A percentile compares a stretch with the other conserved stretches of the same genome.
Evolutionary conservation across 163 green algal genomes (phyloP).

Genomic region (Coccomyxa subellipsoidea): DNA sequence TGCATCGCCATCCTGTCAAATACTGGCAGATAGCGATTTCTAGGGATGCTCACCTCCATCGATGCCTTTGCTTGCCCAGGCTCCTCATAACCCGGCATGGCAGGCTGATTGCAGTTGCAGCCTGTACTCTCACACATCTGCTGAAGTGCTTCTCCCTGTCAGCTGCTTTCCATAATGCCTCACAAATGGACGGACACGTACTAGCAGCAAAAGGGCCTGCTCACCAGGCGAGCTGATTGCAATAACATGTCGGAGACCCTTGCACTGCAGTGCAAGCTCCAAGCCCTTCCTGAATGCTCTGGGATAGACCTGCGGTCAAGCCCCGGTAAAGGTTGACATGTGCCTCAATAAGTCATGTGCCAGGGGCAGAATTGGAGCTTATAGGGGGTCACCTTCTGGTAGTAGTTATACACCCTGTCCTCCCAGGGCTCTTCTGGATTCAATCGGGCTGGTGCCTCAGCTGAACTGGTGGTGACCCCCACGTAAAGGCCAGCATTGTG

Average conservation of each 20-base stretch:
- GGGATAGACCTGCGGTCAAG: not conserved
- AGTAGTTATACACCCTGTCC: conserved; percentile 1
- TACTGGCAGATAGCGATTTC: not conserved
- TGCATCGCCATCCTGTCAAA: not conserved
- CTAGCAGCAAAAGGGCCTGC: not conserved
- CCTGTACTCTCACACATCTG: not conserved
- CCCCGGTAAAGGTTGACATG: too few species aligned
- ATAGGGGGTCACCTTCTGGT: not conserved
- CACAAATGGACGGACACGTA: too few species aligned
- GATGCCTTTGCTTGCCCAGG: not conserved
- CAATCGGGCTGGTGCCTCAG: not conserved
- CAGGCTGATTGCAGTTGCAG: not conserved
- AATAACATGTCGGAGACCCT: not conserved
- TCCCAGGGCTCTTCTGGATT: not conserved
- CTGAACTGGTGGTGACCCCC: not conserved
- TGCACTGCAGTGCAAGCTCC: not conserved
- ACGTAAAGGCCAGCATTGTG: conserved; percentile 4
- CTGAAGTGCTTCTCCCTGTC: too few species aligned
- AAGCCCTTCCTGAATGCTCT: conserved; percentile 4
- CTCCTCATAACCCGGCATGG: not conserved
- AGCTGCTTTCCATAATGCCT: too few species aligned
- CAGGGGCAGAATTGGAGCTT: too few species aligned
- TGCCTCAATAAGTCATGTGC: too few species aligned
- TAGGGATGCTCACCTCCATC: not conserved
- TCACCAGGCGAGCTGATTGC: conserved; percentile 1